These are phyloP conservation scores for Pythium plurisporium DNA, from an alignment of 352 stramenopile species.

Conservation along the genomic window DNA sequence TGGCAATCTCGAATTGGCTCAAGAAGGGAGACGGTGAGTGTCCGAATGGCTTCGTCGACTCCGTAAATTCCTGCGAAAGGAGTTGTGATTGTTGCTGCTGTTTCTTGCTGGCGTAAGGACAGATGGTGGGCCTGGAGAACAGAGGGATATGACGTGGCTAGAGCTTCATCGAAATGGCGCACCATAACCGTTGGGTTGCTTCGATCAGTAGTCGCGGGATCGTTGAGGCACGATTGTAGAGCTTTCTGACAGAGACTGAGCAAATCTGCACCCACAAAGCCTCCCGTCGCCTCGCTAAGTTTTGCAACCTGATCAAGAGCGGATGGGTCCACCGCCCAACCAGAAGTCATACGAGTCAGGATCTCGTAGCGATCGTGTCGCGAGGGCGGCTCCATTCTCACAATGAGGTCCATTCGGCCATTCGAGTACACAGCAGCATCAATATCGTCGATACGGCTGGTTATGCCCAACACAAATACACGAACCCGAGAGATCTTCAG, in stretches of 20 bases:
- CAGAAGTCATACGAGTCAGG: conserved; percentile 83
- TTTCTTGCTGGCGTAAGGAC: conserved; percentile 50
- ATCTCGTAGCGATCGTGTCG: conserved; percentile 90
- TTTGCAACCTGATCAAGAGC: conserved; percentile 76
- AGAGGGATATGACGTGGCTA: conserved; percentile 92
- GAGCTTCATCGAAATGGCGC: conserved; percentile 79
- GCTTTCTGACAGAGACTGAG: conserved; percentile 73
- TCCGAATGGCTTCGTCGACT: conserved; percentile 94
- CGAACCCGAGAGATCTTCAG: conserved; percentile 31
- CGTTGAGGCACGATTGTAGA: conserved; percentile 59
- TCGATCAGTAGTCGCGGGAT: conserved; percentile 9
- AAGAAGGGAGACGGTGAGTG: conserved; percentile 95
- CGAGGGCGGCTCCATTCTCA: conserved; percentile 94
- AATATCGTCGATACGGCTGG: conserved; percentile 71
- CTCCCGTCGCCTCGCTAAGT: conserved; percentile 93
- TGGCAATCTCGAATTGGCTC: conserved; percentile 95
- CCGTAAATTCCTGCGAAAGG: conserved; percentile 92
- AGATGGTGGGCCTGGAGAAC: conserved; percentile 95
- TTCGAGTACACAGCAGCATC: conserved; percentile 94
- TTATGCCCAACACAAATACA: conserved; percentile 75
- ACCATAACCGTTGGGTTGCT: conserved; percentile 13
- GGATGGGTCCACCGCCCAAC: conserved; percentile 58
- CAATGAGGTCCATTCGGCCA: conserved; percentile 94
- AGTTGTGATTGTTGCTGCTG: not conserved
- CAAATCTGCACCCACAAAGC: conserved; percentile 90